Percentiles rank a stretch among this genome's conserved stretches.
These are phyloP conservation scores for Fusarium hainanense DNA, from an alignment of 2,329 filamentous ascomycete species.

Conservation along the genomic window DNA sequence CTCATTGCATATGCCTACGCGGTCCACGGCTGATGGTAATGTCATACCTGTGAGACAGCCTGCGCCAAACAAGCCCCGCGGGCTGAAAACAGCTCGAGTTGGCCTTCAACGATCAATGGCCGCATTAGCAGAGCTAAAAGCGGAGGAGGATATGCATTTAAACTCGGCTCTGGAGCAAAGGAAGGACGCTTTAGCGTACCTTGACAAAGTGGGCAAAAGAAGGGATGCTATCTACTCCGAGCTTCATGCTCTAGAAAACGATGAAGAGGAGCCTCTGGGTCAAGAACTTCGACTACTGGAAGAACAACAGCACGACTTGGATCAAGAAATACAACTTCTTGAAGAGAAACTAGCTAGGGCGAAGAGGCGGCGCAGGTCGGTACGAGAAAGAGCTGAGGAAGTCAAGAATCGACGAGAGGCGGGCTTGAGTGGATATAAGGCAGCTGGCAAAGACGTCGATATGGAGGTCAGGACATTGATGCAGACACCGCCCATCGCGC, in stretches of 20 bases:
- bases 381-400: constrained; percentile 70
- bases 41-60: constrained; percentile 72
- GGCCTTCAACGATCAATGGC: constrained; percentile 73
- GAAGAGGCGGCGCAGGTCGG: constrained; percentile 67
- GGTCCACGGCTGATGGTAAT: constrained; percentile 56
- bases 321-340: constrained; percentile 72
- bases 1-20: constrained; percentile 56
- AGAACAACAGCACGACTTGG: constrained; percentile 64
- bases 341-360: constrained; percentile 72
- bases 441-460: constrained; percentile 74
- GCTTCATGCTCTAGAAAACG: constrained; percentile 64
- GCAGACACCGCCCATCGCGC: constrained; percentile 64
- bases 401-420: constrained; percentile 75
- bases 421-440: constrained; percentile 76
- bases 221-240: constrained; percentile 62
- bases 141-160: constrained; percentile 73
- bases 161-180: constrained; percentile 66
- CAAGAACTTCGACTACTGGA: constrained; percentile 70
- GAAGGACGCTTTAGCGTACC: constrained; percentile 66
- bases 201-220: constrained; percentile 64
- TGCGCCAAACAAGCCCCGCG: constrained; percentile 59
- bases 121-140: constrained; percentile 72
- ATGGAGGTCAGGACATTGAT: constrained; percentile 70
- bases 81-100: constrained; percentile 71
- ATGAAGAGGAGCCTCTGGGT: constrained; percentile 67